phyloP scores from a whole-genome alignment of 495 filamentous ascomycete species.

The Hypoxylon cercidicola region DNA sequence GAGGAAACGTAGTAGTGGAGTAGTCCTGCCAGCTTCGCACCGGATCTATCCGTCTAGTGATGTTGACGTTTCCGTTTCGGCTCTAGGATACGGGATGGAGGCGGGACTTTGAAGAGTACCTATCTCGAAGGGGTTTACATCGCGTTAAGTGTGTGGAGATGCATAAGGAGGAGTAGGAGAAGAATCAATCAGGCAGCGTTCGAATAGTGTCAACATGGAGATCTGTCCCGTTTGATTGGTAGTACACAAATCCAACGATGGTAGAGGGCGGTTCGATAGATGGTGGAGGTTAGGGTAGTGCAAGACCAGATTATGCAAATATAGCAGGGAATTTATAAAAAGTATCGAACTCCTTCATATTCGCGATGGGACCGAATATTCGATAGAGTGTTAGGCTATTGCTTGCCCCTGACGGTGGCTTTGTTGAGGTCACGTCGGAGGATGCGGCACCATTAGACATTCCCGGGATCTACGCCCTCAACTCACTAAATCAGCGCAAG shows the following conservation, averaged over 20 bases:
- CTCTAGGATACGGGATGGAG: background rate
- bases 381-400: conserved; percentile 14
- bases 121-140: background rate
- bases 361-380: conserved; percentile 5
- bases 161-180: background rate
- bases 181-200: conserved; percentile 5
- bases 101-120: background rate
- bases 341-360: conserved; percentile 5
- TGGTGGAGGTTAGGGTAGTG: conserved; percentile 6
- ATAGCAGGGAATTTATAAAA: background rate
- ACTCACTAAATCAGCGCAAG: conserved; percentile 43
- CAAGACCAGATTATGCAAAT: conserved; percentile 15
- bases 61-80: background rate
- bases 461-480: conserved; percentile 42
- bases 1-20: background rate
- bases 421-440: conserved; percentile 42
- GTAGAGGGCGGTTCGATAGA: background rate
- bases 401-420: conserved; percentile 31
- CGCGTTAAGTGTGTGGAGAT: background rate
- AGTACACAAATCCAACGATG: background rate
- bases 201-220: background rate
- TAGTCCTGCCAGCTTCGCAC: background rate
- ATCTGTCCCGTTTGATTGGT: background rate
- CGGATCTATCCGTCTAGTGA: background rate
- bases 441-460: conserved; percentile 42